phyloP scores from a whole-genome alignment of 2,329 filamentous ascomycete species.

The Apiospora kogelbergensis region DNA sequence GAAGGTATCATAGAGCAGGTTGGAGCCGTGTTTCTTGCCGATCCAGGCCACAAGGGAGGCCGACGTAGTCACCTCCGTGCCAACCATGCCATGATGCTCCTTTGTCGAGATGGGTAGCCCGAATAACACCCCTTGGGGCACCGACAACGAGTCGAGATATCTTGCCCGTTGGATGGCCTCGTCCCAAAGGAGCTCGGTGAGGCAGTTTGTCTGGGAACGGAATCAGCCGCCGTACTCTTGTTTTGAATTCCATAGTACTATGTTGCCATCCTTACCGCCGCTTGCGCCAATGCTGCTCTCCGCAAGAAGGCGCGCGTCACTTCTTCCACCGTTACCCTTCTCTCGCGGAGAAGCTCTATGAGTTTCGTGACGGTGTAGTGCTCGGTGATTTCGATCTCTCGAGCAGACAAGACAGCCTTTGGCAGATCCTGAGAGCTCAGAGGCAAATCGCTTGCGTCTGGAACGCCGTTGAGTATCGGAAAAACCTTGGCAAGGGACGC shows the following conservation, averaged over 20 bases:
- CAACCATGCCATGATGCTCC: slow-evolving; percentile 37
- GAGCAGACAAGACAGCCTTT: slow-evolving; percentile 10
- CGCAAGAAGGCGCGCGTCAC: slow-evolving; percentile 16
- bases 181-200: slow-evolving; percentile 36
- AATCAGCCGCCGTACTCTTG: background rate
- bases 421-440: slow-evolving; percentile 12
- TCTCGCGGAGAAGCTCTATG: background rate
- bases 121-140: slow-evolving; percentile 32
- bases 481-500: slow-evolving; percentile 12
- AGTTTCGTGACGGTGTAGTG: slow-evolving; percentile 7
- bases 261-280: background rate
- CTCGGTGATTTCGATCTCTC: slow-evolving; percentile 15
- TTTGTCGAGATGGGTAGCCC: slow-evolving; percentile 37
- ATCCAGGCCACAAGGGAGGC: slow-evolving; percentile 13
- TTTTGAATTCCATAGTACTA: too few species aligned
- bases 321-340: slow-evolving; percentile 13
- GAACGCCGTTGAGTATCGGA: slow-evolving; percentile 13
- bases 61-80: slow-evolving; percentile 23
- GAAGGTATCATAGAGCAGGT: slow-evolving; percentile 23
- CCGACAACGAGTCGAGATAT: slow-evolving; percentile 33
- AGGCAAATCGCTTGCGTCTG: background rate
- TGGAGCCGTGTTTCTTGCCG: slow-evolving; percentile 14
- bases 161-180: slow-evolving; percentile 33
- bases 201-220: slow-evolving; percentile 30
- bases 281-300: slow-evolving; percentile 16